Conservation (phyloP, 305 asterid species). For the Fraxinus latifolia region DNA sequence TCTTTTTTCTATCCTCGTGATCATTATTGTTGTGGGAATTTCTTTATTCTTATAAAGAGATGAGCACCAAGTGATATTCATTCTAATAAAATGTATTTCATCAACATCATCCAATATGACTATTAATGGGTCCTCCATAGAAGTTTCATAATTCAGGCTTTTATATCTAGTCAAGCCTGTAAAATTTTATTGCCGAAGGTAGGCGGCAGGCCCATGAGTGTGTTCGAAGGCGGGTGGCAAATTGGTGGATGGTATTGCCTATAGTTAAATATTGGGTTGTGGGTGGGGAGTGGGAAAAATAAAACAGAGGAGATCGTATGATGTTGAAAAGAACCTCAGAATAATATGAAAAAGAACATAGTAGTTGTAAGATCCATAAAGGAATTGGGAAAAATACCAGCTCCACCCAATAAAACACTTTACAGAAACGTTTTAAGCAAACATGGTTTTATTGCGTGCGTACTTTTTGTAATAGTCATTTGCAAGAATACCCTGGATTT, state of each 20-base stretch:
- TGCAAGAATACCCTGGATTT: not conserved
- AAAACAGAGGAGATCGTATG: not conserved
- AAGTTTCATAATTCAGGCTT: not conserved
- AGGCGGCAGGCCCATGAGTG: not conserved
- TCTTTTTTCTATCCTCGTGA: not conserved
- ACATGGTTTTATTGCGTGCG: not conserved
- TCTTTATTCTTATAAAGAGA: not conserved
- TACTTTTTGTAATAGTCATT: not conserved
- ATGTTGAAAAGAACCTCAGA: not conserved
- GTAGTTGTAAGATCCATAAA: not conserved
- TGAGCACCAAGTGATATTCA: not conserved
- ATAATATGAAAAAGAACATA: not conserved
- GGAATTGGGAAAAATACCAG: not conserved
- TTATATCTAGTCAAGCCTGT: not conserved
- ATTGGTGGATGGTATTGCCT: not conserved
- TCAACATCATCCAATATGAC: not conserved
- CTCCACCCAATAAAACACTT: not conserved
- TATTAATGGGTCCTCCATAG: not conserved
- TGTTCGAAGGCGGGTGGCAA: not conserved
- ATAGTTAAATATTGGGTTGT: not conserved
- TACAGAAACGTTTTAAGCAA: not conserved
- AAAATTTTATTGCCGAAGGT: not conserved
- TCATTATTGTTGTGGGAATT: not conserved
- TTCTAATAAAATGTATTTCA: not conserved
- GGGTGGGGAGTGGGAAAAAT: not conserved